Percentiles rank a stretch among this genome's conserved stretches.
Evolutionary conservation across 2,329 filamentous ascomycete genomes (phyloP).

Genomic region (Thelonectria rubi): DNA sequence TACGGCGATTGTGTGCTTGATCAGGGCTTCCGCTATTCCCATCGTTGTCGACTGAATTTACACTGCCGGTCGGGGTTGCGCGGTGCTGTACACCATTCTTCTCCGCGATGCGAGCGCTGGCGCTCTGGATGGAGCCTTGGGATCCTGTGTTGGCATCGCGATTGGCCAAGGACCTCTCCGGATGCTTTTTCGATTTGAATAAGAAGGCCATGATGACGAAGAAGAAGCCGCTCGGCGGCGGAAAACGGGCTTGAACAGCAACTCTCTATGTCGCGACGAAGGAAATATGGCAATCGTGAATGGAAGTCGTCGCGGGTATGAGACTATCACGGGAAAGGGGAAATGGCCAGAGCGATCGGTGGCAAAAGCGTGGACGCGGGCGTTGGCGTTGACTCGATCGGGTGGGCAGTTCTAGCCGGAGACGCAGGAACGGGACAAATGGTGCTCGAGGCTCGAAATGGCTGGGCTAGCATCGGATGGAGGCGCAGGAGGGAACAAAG

Average conservation of each 20-base stretch:
- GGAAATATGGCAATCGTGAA: slow-evolving; percentile 10
- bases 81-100: slow-evolving; percentile 63
- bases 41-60: slow-evolving; percentile 75
- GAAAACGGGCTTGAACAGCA: slow-evolving; percentile 31
- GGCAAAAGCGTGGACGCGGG: slow-evolving; percentile 2
- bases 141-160: slow-evolving; percentile 61
- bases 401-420: slow-evolving; percentile 38
- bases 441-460: slow-evolving; percentile 52
- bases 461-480: slow-evolving; percentile 55
- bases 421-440: slow-evolving; percentile 45
- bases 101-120: slow-evolving; percentile 58
- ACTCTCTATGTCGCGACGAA: slow-evolving; percentile 26
- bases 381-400: slow-evolving; percentile 17
- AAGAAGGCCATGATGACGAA: slow-evolving; percentile 76
- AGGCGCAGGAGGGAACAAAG: slow-evolving; percentile 40
- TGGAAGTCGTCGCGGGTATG: slow-evolving; percentile 35
- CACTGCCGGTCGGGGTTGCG: slow-evolving; percentile 78
- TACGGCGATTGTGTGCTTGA: slow-evolving; percentile 66
- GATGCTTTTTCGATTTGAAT: slow-evolving; percentile 83
- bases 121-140: slow-evolving; percentile 59
- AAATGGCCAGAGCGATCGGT: slow-evolving; percentile 19
- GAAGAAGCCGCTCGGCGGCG: slow-evolving; percentile 50
- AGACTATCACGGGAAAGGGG: slow-evolving; percentile 29
- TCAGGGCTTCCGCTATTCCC: slow-evolving; percentile 69
- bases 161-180: slow-evolving; percentile 67